Evolutionary conservation across 768 basidiomycete species (phyloP).

Genomic region (Suillus sp.): DNA sequence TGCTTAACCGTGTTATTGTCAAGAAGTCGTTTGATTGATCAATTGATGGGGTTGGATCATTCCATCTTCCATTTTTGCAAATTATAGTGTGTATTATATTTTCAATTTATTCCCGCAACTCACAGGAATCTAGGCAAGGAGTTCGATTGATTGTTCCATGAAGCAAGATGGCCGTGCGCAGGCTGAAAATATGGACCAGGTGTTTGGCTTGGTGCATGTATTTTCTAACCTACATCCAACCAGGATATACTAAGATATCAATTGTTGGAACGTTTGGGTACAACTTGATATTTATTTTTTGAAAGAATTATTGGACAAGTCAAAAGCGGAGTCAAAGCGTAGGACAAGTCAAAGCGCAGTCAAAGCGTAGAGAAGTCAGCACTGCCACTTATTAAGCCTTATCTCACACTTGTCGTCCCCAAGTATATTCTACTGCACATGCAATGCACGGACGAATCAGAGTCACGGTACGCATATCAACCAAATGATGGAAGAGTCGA

Average conservation of each 20-base stretch:
- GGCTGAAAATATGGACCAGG: not conserved
- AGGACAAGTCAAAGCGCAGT: no score
- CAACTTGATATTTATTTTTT: not conserved
- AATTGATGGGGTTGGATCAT: not conserved
- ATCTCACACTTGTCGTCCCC: not conserved
- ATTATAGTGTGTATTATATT: not conserved
- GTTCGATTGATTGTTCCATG: not conserved
- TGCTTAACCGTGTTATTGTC: not conserved
- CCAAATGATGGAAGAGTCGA: not conserved
- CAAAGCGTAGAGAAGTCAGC: not conserved
- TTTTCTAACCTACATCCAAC: no score
- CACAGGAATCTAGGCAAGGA: not conserved
- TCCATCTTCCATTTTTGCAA: not conserved
- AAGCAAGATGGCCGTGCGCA: not conserved
- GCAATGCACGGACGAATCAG: not conserved
- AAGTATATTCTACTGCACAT: not conserved
- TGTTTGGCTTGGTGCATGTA: not conserved
- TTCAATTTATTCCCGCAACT: not conserved
- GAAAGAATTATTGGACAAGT: not conserved
- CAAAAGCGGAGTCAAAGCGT: no score
- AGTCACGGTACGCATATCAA: not conserved
- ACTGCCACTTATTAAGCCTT: not conserved
- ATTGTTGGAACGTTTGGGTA: no score
- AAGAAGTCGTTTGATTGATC: no score
- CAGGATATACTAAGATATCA: not conserved